These are phyloP conservation scores for Metarhizium album DNA, from an alignment of 2,329 filamentous ascomycete species.

Conservation along the genomic window DNA sequence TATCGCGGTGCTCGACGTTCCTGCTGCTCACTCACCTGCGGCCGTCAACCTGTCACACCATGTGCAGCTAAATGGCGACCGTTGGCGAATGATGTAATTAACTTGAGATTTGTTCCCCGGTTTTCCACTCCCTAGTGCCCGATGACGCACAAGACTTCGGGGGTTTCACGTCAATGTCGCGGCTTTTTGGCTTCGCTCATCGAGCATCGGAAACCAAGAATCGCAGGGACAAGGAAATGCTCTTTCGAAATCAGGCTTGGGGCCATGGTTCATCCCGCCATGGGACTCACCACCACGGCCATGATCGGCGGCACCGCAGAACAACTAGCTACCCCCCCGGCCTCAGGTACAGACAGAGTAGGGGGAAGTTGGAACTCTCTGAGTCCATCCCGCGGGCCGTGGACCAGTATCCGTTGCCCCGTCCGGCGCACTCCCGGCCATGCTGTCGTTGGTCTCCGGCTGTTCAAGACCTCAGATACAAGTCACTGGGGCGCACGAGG, in stretches of 20 bases:
- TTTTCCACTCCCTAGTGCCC: background rate
- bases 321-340: no score
- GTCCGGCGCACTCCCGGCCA: no score
- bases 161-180: background rate
- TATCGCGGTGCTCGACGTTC: background rate
- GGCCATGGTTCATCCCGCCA: no score
- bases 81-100: constrained; percentile 3
- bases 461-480: background rate
- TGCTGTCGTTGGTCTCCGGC: no score
- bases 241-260: background rate
- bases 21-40: no score
- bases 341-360: no score
- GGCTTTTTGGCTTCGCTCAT: background rate
- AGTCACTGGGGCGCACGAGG: background rate
- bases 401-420: no score
- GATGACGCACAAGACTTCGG: background rate
- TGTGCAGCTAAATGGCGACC: constrained; percentile 1
- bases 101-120: background rate
- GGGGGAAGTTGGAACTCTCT: no score
- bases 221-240: background rate
- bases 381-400: no score
- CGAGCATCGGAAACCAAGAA: background rate
- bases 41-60: background rate
- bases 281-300: no score
- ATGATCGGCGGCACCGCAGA: background rate